phyloP scores from a whole-genome alignment of 805 yeast species.

The Wickerhamomyces bisporus region DNA sequence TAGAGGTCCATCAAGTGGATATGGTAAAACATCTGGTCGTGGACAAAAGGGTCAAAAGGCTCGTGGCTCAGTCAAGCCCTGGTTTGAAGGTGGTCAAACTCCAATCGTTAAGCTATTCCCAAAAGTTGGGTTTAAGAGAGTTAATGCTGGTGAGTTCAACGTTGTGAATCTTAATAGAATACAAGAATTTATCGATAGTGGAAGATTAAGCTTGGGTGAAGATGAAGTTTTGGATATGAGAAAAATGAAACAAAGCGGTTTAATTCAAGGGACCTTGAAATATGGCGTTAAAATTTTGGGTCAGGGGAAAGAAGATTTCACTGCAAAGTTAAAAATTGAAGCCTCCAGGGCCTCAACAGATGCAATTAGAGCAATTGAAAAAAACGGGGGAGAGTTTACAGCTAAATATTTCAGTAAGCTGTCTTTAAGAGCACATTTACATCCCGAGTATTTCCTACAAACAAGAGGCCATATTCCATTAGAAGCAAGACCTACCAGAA shows the following conservation, averaged over 20 bases:
- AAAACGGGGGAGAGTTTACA: slow-evolving; percentile 65
- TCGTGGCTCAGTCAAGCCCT: slow-evolving; percentile 79
- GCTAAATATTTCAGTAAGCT: slow-evolving; percentile 66
- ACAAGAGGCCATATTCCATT: slow-evolving; percentile 79
- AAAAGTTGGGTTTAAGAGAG: slow-evolving; percentile 79
- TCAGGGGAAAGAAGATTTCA: slow-evolving; percentile 44
- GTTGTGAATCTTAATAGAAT: slow-evolving; percentile 60
- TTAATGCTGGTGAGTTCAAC: slow-evolving; percentile 44
- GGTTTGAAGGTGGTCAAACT: slow-evolving; percentile 99
- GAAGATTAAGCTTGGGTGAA: slow-evolving; percentile 52
- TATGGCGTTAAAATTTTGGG: slow-evolving; percentile 84
- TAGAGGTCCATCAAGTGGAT: slow-evolving; percentile 91
- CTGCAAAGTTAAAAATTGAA: slow-evolving; percentile 69
- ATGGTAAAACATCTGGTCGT: slow-evolving; percentile 93
- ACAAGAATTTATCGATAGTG: slow-evolving; percentile 62
- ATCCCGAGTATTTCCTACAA: slow-evolving; percentile 64
- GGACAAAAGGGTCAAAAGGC: slow-evolving; percentile 99
- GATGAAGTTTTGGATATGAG: slow-evolving; percentile 70
- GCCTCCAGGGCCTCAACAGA: slow-evolving; percentile 74
- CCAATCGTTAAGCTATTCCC: slow-evolving; percentile 81
- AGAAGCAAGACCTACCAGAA: slow-evolving; percentile 78
- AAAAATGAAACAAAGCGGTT: slow-evolving; percentile 69
- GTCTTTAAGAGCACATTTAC: slow-evolving; percentile 67
- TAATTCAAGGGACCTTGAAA: slow-evolving; percentile 62
- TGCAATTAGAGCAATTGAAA: slow-evolving; percentile 72